These are phyloP conservation scores for Euclidium syriacum DNA, from an alignment of 345 rosid species.

Conservation along the genomic window DNA sequence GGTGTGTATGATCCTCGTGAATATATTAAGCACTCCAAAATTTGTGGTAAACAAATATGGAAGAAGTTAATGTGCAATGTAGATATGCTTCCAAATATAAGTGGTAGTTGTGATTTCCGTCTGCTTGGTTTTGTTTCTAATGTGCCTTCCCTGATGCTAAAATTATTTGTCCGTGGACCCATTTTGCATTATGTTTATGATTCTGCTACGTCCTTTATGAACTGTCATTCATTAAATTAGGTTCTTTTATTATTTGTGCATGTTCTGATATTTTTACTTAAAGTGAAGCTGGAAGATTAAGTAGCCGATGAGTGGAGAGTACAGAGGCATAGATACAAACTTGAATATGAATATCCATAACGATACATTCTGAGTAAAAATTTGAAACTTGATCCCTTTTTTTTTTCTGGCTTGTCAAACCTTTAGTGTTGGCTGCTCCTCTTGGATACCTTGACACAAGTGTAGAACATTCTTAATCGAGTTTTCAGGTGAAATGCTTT, in stretches of 20 bases:
- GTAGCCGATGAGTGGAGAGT: neutral
- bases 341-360: neutral
- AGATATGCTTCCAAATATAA: neutral
- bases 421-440: neutral
- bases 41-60: neutral
- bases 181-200: constrained; percentile 2
- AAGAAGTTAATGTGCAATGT: neutral
- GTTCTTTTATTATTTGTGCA: neutral
- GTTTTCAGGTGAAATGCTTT: constrained; percentile 66
- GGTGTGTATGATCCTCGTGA: too few relatives aligned
- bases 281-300: neutral
- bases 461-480: neutral
- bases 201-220: neutral
- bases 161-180: constrained; percentile 25
- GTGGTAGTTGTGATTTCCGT: neutral
- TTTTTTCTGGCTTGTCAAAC: neutral
- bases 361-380: neutral
- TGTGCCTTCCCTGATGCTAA: constrained; percentile 9
- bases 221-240: neutral
- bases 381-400: neutral
- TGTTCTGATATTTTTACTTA: neutral
- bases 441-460: neutral
- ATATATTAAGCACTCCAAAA: too few relatives aligned
- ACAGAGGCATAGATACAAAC: neutral
- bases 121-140: constrained; percentile 20